Base-by-base conservation (phyloP, 1,284 basidiomycete species). In the Rhodotorula sp. region DNA sequence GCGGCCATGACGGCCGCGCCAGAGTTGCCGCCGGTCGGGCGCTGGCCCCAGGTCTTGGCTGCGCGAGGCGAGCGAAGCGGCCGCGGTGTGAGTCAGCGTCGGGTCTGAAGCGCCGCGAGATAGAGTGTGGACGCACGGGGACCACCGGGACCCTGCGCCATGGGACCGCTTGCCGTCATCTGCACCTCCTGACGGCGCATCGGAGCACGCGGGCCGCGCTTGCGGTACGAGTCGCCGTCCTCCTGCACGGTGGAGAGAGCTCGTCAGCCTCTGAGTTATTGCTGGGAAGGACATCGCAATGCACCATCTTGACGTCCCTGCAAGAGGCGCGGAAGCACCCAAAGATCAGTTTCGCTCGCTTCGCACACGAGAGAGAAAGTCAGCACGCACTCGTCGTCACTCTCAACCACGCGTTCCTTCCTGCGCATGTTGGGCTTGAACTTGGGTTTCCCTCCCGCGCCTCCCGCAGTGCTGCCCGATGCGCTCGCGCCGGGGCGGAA, bases 1-100 rank as follows among this genome's bases (percentile, higher is more conserved):
- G 72, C 74, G 60, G 73, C 68, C 74, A 76, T 76, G 57, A 74
- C 74, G 41, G 69, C 74, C 4, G 67, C 69, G n/a, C 74, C 74
- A 2, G 67, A 71, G 4, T 65, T 64, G 7, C 60, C 60, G 55
- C 49, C 62, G 17, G 58, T 53, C 5, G 66, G 63, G 16, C 68
- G 53, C 0, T 53, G 53, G 23, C 62, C 70, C 65, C 68, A 76
- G 7, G 61, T 52, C 23, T 62, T 60, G 17, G 74, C 74, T 76
- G 61, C 4, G n/a, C 12, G 10, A 12, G 23, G 10, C 4, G 61
- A 45, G 8, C 7, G 14, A n/a, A 48, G 2, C 9, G 12, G 21
- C 8, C 14, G 48, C 34, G 23, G 4, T 8, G 14, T 3, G 19
- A 5, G 21, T 49, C 46, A 49, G 59, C 19, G 9, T 4, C 7